Evolutionary conservation across 306 rosid species (phyloP).

Genomic region (Trifolium fragiferum): DNA sequence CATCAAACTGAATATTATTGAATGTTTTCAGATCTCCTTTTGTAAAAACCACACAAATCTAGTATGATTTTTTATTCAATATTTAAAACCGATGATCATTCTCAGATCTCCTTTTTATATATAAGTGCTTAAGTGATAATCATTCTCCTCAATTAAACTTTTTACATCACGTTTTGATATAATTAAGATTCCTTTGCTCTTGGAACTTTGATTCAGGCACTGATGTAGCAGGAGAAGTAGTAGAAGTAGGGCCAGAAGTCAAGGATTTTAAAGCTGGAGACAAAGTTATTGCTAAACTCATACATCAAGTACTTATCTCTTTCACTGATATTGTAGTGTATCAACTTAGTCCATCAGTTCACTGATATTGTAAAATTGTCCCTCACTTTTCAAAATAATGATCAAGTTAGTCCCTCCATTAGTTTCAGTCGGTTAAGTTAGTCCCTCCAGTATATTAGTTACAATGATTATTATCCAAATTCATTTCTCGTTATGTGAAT

Average conservation of each 20-base stretch:
- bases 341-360: background rate
- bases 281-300: conserved; percentile 59
- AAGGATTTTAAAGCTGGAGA: conserved; percentile 65
- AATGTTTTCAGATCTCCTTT: background rate
- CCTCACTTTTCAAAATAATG: background rate
- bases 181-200: background rate
- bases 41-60: too few species aligned
- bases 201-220: conserved; percentile 44
- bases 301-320: conserved; percentile 51
- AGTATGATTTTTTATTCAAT: too few species aligned
- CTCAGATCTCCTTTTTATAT: too few species aligned
- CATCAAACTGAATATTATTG: background rate
- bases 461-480: background rate
- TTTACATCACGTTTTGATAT: background rate
- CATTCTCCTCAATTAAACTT: background rate
- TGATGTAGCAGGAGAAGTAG: conserved; percentile 75
- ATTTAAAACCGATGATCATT: too few species aligned
- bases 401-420: background rate
- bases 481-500: conserved; percentile 13
- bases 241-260: conserved; percentile 60
- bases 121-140: background rate
- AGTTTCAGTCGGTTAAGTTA: background rate
- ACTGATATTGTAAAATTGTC: background rate
- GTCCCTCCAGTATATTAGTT: too few species aligned
- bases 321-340: too few species aligned